Conservation (phyloP, 805 yeast species). For the Myxozyma udenii region DNA sequence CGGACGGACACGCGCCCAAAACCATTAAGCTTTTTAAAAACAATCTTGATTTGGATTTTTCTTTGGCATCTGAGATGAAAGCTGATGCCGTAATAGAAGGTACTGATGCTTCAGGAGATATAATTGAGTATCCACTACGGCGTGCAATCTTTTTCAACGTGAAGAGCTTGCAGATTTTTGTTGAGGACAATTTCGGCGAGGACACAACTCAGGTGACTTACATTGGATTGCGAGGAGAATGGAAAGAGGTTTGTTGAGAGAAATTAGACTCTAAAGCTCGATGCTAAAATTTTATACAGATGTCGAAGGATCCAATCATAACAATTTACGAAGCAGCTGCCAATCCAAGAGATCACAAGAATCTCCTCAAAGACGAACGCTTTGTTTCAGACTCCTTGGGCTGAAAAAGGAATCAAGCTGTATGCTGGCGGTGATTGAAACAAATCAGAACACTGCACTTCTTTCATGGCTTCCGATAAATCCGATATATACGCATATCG, state of each 20-base stretch:
- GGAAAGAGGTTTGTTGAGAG: conserved; percentile 34
- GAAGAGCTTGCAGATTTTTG: conserved; percentile 61
- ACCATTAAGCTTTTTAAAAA: conserved; percentile 71
- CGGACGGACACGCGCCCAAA: conserved; percentile 61
- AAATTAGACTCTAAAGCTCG: neutral
- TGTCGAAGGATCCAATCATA: conserved; percentile 65
- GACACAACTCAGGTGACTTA: conserved; percentile 59
- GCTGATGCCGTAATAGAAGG: conserved; percentile 52
- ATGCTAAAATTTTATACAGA: conserved; percentile 8
- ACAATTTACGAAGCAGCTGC: conserved; percentile 87
- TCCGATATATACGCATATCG: too few relatives aligned
- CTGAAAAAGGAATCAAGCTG: too few relatives aligned
- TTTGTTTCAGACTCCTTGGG: conserved; percentile 10
- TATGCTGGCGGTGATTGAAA: conserved; percentile 1
- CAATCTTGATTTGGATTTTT: conserved; percentile 67
- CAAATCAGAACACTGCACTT: too few relatives aligned
- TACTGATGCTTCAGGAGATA: conserved; percentile 54
- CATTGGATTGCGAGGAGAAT: conserved; percentile 70
- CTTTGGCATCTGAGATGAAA: conserved; percentile 48
- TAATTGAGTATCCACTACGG: conserved; percentile 80
- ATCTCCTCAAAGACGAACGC: conserved; percentile 26
- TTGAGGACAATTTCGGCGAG: conserved; percentile 63
- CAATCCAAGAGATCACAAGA: conserved; percentile 82
- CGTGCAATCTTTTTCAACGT: conserved; percentile 70
- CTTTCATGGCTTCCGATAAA: too few relatives aligned